Conservation (phyloP, 106 monocot species). For the Apostasia ramifera region DNA sequence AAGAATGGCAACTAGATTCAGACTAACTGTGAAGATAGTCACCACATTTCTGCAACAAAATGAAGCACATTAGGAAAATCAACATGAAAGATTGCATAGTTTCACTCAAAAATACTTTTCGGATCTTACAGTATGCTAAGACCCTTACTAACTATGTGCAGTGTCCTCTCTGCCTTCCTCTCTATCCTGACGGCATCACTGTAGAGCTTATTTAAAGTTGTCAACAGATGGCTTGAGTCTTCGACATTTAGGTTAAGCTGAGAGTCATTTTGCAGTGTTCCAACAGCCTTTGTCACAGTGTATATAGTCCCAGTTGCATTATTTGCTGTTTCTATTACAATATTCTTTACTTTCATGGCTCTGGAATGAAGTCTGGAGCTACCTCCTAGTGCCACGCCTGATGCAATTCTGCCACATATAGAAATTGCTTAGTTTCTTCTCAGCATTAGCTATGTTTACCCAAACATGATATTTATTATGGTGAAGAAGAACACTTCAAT, state of each 20-base stretch:
- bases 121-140: conserved; percentile 70
- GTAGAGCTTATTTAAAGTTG: conserved; percentile 38
- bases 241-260: conserved; percentile 13
- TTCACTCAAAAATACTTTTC: neutral
- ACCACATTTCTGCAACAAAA: conserved; percentile 40
- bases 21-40: conserved; percentile 26
- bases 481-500: no score
- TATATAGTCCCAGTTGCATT: conserved; percentile 63
- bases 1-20: conserved; percentile 29
- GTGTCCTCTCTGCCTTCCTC: conserved; percentile 41
- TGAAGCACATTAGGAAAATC: neutral
- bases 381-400: conserved; percentile 52
- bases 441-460: neutral
- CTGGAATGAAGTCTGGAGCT: conserved; percentile 53
- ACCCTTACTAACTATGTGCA: conserved; percentile 42
- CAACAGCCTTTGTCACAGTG: conserved; percentile 54
- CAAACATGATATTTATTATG: no score
- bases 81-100: neutral
- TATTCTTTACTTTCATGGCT: conserved; percentile 46
- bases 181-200: conserved; percentile 48
- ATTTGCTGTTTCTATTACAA: conserved; percentile 41
- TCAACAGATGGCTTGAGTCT: conserved; percentile 25
- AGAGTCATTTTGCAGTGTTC: conserved; percentile 37
- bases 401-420: conserved; percentile 46
- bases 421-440: neutral